Evolutionary conservation across 2,329 filamentous ascomycete species (phyloP), one percentile per base, ranked within the genome.

Genomic region (Ophiostoma fasciatum): DNA sequence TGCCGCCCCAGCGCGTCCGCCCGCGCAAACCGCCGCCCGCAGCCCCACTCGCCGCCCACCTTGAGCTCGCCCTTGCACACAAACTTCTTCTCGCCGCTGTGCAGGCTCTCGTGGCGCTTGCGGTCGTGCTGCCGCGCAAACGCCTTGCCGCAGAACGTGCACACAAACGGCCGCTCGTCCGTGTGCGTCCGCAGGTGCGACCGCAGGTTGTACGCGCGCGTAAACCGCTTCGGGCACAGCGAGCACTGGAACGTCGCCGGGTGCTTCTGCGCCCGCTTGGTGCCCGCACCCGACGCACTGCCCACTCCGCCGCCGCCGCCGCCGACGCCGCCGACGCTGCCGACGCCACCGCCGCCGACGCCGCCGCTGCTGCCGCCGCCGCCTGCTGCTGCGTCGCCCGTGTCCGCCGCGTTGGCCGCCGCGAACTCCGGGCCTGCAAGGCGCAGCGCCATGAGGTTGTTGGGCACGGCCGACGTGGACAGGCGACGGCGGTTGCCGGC

Each of bases 31-130:
- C 87, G 74, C 42, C 90, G 73, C 4, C 84, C 84, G 48, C 90
- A 98, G 15, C 90, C 90, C 90, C 90, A 98, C 45, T 81, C 74
- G 5, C 78, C 78, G 31, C 78, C 77, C 2, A 74, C 74, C 46
- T 88, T 87, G 33, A 98, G 73, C 40, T 87, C 82, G 36, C 90
- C 90, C 47, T 84, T 85, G 60, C 90, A 98, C 7, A 96, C 82
- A 53, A 96, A 98, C 53, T 94, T 96, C 72, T 96, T 98, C 61
- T 98, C 90, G 28, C 90, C 90, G 0, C 83, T 92, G 52, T 98
- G 90, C 28, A 98, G 63, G 27, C 88, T 87, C 60, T 98, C 90
- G 57, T 98, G 90, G 27, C 90, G 79, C 59, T 98, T 98, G 31
- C 90, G 79, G 54, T 98, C 90, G 53, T 98, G 90, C 53, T 98